A percentile compares a stretch with the other conserved stretches of the same genome.
phyloP scores from a whole-genome alignment of 106 monocot genomes.

The Dactylorhiza incarnata region DNA sequence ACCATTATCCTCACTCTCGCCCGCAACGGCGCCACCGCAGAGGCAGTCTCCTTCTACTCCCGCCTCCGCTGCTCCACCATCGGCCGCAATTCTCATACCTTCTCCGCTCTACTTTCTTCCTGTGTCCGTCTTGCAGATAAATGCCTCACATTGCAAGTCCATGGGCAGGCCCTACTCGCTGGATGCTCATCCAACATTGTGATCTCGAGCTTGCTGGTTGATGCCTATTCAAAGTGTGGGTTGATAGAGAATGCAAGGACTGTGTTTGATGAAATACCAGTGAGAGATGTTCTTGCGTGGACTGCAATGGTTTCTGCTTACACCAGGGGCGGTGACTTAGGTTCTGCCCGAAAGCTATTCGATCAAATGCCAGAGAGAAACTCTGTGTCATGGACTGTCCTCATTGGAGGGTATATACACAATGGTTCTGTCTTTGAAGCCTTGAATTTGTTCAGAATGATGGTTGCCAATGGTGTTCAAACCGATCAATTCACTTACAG shows the following conservation, averaged over 20 bases:
- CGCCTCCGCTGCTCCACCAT: constrained; percentile 30
- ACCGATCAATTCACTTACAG: constrained; percentile 71
- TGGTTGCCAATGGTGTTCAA: constrained; percentile 32
- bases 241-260: constrained; percentile 26
- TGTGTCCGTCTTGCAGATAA: constrained; percentile 34
- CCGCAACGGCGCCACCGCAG: constrained; percentile 13
- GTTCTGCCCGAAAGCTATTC: constrained; percentile 41
- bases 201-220: constrained; percentile 47
- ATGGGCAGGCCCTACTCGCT: constrained; percentile 45
- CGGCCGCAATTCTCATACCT: constrained; percentile 37
- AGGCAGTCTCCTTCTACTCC: constrained; percentile 39
- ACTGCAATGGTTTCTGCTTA: constrained; percentile 58
- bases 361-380: constrained; percentile 69
- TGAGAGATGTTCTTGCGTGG: constrained; percentile 52
- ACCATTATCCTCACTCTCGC: constrained; percentile 57
- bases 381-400: constrained; percentile 54
- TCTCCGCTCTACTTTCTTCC: constrained; percentile 45
- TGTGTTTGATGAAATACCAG: constrained; percentile 54
- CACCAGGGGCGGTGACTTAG: constrained; percentile 43
- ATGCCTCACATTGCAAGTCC: constrained; percentile 35
- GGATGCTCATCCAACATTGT: constrained; percentile 50
- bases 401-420: constrained; percentile 51
- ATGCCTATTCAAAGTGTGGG: constrained; percentile 59
- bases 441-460: constrained; percentile 42
- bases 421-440: constrained; percentile 41